Base-by-base conservation (phyloP, 2,329 filamentous ascomycete genomes). In the Penicillium hordei region DNA sequence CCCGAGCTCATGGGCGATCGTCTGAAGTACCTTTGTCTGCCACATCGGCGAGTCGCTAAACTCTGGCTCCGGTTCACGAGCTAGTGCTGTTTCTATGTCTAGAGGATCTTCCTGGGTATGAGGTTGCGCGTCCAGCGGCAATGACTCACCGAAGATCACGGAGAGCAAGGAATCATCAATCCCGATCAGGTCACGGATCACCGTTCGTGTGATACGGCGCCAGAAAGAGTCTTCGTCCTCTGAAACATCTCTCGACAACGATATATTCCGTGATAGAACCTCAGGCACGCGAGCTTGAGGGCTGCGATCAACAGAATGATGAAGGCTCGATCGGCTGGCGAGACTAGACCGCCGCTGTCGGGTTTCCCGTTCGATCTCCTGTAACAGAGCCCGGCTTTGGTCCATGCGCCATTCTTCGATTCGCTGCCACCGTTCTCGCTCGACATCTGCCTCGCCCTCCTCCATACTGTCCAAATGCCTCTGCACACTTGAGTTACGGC, bases 321-420 rank as follows among this genome's bases (percentile, higher is more conserved):
- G 67, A 27, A 65, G 58, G 17, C 59, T 67, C 13, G 66, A 58
- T 25, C 60, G 59, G 43, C 68, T 72, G 38, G 50, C 59, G 45
- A 64, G 69, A 55, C 69, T 72, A 33, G 65, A 68, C 50, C 75
- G 83, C 57, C 89, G 84, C 57, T 89, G 82, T 55, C 86, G 82
- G 4, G 92, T 96, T 75, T 96, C 91, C 60, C 86, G 88, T 74
- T 95, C 90, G 48, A 97, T 93, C 75, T 97, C 91, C 55, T 96
- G 90, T 34, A 97, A 74, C 29, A 99, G 79, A 12, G 91, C 86
- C 58, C 86, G 85, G 73, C 92, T 96, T 72, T 99, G 93, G 69
- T 97, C 93, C 69, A 95, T 77, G 55, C 93, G 85, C 94, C 94
- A 99, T 51, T 86, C 84, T 75, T 97, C 93, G 70, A 99, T 96